phyloP scores from a whole-genome alignment of 345 rosid genomes.

The Rhodamnia argentea region DNA sequence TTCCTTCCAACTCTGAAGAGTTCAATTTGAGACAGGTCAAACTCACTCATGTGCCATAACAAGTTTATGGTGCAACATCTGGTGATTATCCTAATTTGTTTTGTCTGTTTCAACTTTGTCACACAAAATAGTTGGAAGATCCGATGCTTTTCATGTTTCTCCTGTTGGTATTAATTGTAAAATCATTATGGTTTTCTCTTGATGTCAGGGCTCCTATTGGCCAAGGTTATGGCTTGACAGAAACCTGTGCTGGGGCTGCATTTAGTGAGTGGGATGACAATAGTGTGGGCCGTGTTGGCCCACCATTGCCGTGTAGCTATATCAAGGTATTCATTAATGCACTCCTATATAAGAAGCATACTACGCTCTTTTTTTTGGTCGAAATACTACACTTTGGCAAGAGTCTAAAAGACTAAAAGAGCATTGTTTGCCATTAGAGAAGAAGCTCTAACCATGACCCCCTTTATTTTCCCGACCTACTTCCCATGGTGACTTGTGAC shows the following conservation, averaged over 20 bases:
- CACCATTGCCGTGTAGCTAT: constrained; percentile 75
- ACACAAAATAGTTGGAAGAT: neutral
- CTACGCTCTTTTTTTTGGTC: too few species aligned
- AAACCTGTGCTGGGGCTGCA: constrained; percentile 85
- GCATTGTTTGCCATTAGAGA: neutral
- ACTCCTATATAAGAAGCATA: neutral
- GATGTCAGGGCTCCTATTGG: constrained; percentile 62
- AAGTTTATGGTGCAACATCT: neutral
- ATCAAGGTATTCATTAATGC: constrained; percentile 39
- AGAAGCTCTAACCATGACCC: neutral
- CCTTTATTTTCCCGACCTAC: neutral
- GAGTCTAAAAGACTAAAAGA: neutral
- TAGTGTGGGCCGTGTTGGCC: constrained; percentile 81
- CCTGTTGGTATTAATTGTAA: neutral
- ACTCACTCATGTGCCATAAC: neutral
- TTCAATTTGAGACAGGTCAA: neutral
- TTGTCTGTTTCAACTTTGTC: neutral
- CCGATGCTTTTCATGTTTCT: neutral
- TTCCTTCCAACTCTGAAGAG: neutral
- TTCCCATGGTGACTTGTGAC: neutral
- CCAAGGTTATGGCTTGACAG: constrained; percentile 95
- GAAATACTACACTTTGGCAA: neutral
- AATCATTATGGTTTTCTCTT: neutral
- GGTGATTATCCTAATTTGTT: neutral
- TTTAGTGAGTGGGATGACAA: constrained; percentile 74